A percentile compares a stretch with the other conserved stretches of the same genome.
Evolutionary conservation across 352 stramenopile genomes (phyloP).

Genomic region (Globisporangium lucens): DNA sequence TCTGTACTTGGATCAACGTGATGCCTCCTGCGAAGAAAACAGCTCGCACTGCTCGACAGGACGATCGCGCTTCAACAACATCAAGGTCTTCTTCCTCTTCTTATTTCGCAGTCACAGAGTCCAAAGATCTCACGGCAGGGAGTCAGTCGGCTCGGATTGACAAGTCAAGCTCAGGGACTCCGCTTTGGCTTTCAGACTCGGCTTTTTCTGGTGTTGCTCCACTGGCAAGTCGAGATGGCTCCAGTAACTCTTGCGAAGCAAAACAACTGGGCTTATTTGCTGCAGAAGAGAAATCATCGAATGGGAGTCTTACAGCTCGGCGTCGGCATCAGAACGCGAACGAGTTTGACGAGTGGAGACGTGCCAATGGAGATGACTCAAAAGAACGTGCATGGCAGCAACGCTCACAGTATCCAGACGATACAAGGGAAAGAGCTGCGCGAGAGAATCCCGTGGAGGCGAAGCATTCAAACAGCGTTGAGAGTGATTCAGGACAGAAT

Average conservation of each 20-base stretch:
- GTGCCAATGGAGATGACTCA: neutral
- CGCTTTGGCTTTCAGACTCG: conserved; percentile 20
- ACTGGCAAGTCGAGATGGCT: neutral
- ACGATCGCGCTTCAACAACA: conserved; percentile 1
- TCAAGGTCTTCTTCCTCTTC: neutral
- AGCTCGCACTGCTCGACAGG: conserved; percentile 20
- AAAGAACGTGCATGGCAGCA: conserved; percentile 1
- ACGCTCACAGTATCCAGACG: neutral
- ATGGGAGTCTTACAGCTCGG: conserved; percentile 10
- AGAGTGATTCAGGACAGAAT: neutral
- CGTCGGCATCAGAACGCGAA: conserved; percentile 5
- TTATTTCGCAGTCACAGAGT: neutral
- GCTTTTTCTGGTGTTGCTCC: neutral
- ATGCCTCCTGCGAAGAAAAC: conserved; percentile 32
- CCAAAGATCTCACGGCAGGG: neutral
- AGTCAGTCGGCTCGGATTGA: conserved; percentile 1
- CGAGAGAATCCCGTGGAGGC: neutral
- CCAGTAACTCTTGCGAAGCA: conserved; percentile 1
- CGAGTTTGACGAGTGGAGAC: neutral
- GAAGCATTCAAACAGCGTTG: neutral
- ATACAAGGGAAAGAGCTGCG: neutral
- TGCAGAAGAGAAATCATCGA: conserved; percentile 9
- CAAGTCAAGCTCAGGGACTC: neutral
- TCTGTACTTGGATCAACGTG: conserved; percentile 70
- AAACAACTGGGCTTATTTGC: conserved; percentile 13